These are phyloP conservation scores for Ustilago xerochloae DNA, from an alignment of 1,284 basidiomycete genomes.

Conservation along the genomic window DNA sequence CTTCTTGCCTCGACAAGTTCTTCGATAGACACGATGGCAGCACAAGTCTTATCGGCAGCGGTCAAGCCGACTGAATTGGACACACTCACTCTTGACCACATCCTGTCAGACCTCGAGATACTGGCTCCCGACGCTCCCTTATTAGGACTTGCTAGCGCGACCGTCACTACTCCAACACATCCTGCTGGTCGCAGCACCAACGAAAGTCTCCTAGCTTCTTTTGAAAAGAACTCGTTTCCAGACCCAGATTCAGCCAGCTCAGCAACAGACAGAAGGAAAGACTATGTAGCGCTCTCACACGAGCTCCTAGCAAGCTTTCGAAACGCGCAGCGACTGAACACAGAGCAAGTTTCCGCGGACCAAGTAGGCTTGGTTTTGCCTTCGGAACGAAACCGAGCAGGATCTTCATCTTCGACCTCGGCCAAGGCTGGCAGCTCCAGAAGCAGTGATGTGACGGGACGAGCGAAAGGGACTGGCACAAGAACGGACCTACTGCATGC, in stretches of 20 bases:
- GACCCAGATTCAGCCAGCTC: neutral
- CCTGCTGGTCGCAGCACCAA: neutral
- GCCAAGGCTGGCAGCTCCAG: neutral
- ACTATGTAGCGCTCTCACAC: constrained; percentile 25
- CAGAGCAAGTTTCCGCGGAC: constrained; percentile 16
- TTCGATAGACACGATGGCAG: neutral
- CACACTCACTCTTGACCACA: constrained; percentile 30
- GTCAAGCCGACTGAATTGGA: neutral
- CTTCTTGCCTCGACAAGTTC: neutral
- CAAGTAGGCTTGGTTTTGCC: constrained; percentile 31
- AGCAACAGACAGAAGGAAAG: neutral
- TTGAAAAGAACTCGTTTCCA: constrained; percentile 3
- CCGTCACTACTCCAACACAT: neutral
- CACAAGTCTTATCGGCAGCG: neutral
- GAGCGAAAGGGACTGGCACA: neutral
- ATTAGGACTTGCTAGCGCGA: constrained; percentile 5
- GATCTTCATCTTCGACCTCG: neutral
- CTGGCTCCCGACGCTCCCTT: neutral
- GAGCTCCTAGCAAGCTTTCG: constrained; percentile 11
- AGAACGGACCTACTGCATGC: constrained; percentile 37
- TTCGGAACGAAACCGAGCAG: constrained; percentile 16
- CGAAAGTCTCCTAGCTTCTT: neutral
- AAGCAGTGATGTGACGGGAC: neutral
- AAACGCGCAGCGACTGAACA: constrained; percentile 26
- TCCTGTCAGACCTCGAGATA: constrained; percentile 21